phyloP scores from a whole-genome alignment of 345 rosid species.

The Schrenkiella parvula region DNA sequence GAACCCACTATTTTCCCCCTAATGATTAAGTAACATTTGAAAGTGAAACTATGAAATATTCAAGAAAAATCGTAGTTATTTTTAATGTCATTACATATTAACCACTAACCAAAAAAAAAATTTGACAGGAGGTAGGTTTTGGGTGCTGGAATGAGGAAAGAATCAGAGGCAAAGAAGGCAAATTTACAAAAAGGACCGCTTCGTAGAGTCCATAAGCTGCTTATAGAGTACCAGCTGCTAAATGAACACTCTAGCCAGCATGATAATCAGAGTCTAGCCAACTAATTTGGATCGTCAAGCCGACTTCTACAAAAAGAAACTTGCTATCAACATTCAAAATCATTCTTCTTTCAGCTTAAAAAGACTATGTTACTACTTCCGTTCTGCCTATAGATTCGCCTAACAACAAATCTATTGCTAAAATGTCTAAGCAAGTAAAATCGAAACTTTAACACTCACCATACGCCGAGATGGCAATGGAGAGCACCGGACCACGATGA shows the following conservation, averaged over 20 bases:
- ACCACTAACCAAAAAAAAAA: neutral
- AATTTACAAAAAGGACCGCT: neutral
- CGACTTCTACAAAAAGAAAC: neutral
- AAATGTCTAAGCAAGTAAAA: neutral
- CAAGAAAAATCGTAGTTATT: neutral
- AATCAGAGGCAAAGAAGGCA: neutral
- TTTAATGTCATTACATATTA: neutral
- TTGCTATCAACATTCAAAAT: neutral
- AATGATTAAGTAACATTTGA: neutral
- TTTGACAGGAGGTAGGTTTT: neutral
- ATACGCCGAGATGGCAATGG: constrained; percentile 59
- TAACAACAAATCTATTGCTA: constrained; percentile 5
- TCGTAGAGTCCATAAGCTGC: neutral
- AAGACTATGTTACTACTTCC: neutral
- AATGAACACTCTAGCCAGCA: no score
- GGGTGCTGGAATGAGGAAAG: neutral
- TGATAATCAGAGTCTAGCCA: neutral
- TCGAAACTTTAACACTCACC: constrained; percentile 41
- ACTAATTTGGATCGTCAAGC: neutral
- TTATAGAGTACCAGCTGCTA: no score
- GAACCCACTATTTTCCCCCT: neutral
- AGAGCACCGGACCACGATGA: constrained; percentile 80
- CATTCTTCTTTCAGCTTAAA: neutral
- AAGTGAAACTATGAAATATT: neutral
- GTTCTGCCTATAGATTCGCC: neutral